A percentile compares a stretch with the other conserved stretches of the same genome.
Evolutionary conservation across 805 yeast genomes (phyloP).

Genomic region (Wickerhamia fluorescens): DNA sequence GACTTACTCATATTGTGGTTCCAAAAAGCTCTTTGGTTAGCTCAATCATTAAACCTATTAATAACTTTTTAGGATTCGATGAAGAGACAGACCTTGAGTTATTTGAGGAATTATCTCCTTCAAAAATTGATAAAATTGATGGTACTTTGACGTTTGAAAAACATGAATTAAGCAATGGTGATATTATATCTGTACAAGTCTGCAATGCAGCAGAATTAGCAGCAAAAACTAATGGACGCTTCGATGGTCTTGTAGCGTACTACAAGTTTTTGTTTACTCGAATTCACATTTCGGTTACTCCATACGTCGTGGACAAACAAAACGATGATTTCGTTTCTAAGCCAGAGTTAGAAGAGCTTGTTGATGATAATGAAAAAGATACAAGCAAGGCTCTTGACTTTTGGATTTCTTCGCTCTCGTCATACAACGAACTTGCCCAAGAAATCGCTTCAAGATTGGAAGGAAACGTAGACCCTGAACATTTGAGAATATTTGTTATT

Average conservation of each 20-base stretch:
- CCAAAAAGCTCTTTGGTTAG: conserved; percentile 40
- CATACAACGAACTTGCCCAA: conserved; percentile 54
- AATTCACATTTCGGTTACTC: conserved; percentile 49
- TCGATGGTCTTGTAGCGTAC: conserved; percentile 33
- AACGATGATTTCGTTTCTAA: conserved; percentile 10
- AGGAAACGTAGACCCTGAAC: conserved; percentile 44
- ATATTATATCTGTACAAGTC: conserved; percentile 43
- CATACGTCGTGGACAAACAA: conserved; percentile 24
- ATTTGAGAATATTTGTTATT: conserved; percentile 60
- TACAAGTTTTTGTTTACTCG: conserved; percentile 54
- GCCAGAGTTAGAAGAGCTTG: conserved; percentile 10
- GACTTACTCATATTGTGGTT: conserved; percentile 55
- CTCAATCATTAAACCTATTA: conserved; percentile 33
- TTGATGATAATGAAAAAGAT: too few species aligned
- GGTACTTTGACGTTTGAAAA: conserved; percentile 40
- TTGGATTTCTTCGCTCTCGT: conserved; percentile 60
- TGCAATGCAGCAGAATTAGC: conserved; percentile 17
- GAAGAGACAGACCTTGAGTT: conserved; percentile 28
- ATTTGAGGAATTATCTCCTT: conserved; percentile 58
- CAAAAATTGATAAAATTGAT: conserved; percentile 41
- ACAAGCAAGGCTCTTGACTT: conserved; percentile 39
- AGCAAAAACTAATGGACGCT: conserved; percentile 5
- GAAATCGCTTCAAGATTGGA: conserved; percentile 48
- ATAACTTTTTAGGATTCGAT: conserved; percentile 33
- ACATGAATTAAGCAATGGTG: conserved; percentile 61